Conservation (phyloP, 768 basidiomycete genomes). For the Podaxis mareebaensis region DNA sequence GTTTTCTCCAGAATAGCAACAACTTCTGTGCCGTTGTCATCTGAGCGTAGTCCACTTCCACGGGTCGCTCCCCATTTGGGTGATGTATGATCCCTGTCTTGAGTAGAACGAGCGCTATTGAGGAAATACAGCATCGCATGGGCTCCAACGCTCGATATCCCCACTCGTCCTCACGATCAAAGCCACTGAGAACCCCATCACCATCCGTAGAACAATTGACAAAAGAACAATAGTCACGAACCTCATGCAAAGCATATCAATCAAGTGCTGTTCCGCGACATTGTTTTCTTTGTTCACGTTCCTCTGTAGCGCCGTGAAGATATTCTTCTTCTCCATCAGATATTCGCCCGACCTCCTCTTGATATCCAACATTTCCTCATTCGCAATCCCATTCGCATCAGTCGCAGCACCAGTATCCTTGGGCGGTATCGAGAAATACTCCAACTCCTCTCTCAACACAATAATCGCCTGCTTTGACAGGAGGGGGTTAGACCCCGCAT, state of each 20-base stretch:
- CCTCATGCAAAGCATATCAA: conserved; percentile 99
- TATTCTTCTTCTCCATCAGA: conserved; percentile 85
- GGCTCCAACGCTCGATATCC: conserved; percentile 96
- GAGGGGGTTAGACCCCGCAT: conserved; percentile 79
- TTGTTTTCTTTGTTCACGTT: conserved; percentile 99
- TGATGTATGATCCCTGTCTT: conserved; percentile 94
- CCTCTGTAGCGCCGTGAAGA: conserved; percentile 96
- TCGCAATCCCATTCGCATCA: conserved; percentile 79
- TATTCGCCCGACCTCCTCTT: conserved; percentile 87
- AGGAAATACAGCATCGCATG: conserved; percentile 95
- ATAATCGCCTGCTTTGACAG: conserved; percentile 97
- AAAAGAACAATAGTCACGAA: conserved; percentile 32
- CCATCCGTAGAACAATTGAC: conserved; percentile 14
- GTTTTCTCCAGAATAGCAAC: conserved; percentile 97
- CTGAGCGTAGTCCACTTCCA: conserved; percentile 86
- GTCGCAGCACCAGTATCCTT: conserved; percentile 61
- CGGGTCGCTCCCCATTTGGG: conserved; percentile 62
- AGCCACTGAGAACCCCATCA: conserved; percentile 61
- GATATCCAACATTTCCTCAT: conserved; percentile 71
- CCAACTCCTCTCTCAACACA: conserved; percentile 95
- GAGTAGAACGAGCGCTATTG: conserved; percentile 94
- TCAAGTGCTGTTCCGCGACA: conserved; percentile 97
- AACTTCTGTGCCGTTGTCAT: conserved; percentile 98
- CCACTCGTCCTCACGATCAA: conserved; percentile 97
- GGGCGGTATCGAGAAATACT: conserved; percentile 96